phyloP scores from a whole-genome alignment of 169 alveolate species.

The Sarcocystis neurona region DNA sequence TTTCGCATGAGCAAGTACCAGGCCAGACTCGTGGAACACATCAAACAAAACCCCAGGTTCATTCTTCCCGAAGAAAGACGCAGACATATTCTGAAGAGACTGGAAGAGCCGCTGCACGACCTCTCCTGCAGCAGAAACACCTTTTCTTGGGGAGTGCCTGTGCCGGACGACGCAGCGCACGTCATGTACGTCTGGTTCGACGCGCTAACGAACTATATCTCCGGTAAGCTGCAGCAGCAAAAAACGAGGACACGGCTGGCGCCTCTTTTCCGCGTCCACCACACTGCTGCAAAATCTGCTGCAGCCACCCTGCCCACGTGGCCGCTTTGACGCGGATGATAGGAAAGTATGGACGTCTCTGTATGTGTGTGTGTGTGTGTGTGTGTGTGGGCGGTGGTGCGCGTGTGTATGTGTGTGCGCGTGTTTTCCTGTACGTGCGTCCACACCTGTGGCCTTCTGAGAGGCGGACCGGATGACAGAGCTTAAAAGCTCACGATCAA shows the following conservation, averaged over 20 bases:
- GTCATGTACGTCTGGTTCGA: constrained; percentile 97
- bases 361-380: background rate
- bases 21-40: constrained; percentile 76
- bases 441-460: too few species aligned
- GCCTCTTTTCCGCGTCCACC: too few species aligned
- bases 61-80: constrained; percentile 82
- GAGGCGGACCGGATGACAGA: too few species aligned
- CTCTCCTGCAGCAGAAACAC: constrained; percentile 87
- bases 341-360: background rate
- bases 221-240: constrained; percentile 57
- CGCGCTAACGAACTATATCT: constrained; percentile 87
- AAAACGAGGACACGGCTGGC: background rate
- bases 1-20: constrained; percentile 89
- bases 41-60: constrained; percentile 75
- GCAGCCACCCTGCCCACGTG: background rate
- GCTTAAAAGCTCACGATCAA: too few species aligned
- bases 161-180: constrained; percentile 75
- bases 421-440: background rate
- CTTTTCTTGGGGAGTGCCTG: constrained; percentile 93
- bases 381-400: background rate
- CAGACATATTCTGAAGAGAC: constrained; percentile 79
- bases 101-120: constrained; percentile 84
- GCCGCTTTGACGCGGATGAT: background rate
- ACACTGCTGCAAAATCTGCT: background rate
- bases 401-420: background rate